Conservation (phyloP, 208 protist species). For the Acanthamoeba healyi region DNA sequence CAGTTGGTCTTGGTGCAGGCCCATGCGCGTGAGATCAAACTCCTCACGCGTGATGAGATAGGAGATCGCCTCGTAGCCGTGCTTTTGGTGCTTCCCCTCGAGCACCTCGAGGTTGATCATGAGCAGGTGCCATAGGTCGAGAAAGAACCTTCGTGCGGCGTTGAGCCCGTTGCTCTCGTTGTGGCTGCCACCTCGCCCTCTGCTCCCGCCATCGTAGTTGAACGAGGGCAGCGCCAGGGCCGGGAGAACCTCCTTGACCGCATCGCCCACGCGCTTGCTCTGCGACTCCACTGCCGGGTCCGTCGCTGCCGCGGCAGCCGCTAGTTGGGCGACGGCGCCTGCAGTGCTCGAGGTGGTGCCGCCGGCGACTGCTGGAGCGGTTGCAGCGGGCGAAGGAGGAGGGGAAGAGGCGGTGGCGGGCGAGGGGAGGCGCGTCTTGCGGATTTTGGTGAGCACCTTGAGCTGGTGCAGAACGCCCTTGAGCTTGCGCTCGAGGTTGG, state of each 20-base stretch:
- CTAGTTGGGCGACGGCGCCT: too few relatives aligned
- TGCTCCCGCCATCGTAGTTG: conserved; percentile 16
- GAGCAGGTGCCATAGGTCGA: conserved; percentile 73
- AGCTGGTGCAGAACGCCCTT: conserved; percentile 34
- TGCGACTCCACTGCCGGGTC: conserved; percentile 28
- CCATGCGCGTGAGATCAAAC: conserved; percentile 63
- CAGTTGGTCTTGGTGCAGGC: conserved; percentile 33
- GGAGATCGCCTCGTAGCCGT: conserved; percentile 71
- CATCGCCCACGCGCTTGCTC: background rate
- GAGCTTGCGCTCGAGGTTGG: conserved; percentile 47
- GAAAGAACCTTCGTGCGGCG: conserved; percentile 30
- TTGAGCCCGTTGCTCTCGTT: background rate
- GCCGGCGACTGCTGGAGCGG: background rate
- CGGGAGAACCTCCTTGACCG: conserved; percentile 47
- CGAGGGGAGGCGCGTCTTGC: background rate
- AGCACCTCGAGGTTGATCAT: conserved; percentile 64
- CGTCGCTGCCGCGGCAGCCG: background rate
- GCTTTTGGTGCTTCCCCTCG: conserved; percentile 51
- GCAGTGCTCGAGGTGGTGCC: background rate
- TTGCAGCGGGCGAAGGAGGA: background rate
- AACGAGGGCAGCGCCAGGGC: conserved; percentile 24
- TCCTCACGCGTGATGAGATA: conserved; percentile 50
- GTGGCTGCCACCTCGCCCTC: background rate
- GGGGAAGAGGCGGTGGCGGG: background rate
- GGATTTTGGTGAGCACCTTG: conserved; percentile 60